Base-by-base conservation (phyloP, 148 eudicot species). In the Silene uniflora region DNA sequence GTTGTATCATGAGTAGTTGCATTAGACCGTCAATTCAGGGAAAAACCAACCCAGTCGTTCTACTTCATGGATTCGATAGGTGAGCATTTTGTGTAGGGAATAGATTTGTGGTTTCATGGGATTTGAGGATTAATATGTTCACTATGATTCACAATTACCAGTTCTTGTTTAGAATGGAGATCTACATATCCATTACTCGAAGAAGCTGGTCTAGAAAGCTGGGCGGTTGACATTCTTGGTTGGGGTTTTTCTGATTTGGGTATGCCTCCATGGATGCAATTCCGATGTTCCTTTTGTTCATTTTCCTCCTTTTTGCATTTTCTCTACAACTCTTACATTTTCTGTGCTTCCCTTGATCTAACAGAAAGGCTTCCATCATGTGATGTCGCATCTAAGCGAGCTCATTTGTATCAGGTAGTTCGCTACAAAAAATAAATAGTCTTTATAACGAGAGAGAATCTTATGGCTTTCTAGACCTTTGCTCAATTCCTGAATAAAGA, bases 91-190 rank as follows among this genome's bases (percentile, higher is more conserved):
- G 67, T 6, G 42, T 23, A 54, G 42, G 60, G 9, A 27, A 60
- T 5, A 16, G 62, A 60, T 64, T 23, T 54, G 1, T 52, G 1
- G 29, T 6, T 71, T 16, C 13, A 39, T 18, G 10, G 42, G 42
- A 49, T 27, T n/a, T 66, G 78, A 70, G 32, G 46, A 55, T 24
- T 42, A 73, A 63, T 67, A 39, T 21, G 65, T 32, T 71, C 59
- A 73, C 67, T 42, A 29, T 78, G 62, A 73, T 84, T 84, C 69
- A 78, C 83, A 63, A 67, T 76, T 81, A 82, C 79, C 97, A 95
- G 97, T 85, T 90, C 98, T 73, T 95, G 98, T 87, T 87, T 95
- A 87, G 98, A 92, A 82, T 92, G 98, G 98, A 88, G 97, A 80
- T 81, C 80, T 72, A 80, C 89, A 17, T 84, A 84, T 69, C 97